These are phyloP conservation scores for Lipomyces yamadae DNA, from an alignment of 805 yeast genomes.

Conservation along the genomic window DNA sequence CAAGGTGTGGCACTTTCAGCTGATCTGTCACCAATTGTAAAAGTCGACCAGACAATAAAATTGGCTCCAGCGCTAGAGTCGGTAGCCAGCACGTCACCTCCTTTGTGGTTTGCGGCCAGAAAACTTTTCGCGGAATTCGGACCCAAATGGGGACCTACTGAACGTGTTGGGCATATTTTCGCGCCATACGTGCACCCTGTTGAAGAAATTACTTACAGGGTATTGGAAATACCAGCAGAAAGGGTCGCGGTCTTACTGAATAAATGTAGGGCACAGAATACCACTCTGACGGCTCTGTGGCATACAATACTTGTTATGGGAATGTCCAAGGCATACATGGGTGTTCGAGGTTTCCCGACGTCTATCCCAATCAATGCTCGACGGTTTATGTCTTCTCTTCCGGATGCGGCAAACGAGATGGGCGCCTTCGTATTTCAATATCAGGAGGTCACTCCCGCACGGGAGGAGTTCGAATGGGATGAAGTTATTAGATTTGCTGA, in stretches of 20 bases:
- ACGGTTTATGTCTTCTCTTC: conserved; percentile 11
- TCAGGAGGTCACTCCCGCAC: conserved; percentile 6
- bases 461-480: conserved; percentile 14
- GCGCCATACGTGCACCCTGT: conserved; percentile 13
- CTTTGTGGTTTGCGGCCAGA: neutral
- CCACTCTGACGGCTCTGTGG: conserved; percentile 25
- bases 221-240: neutral
- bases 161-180: conserved; percentile 7
- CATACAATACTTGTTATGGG: conserved; percentile 8
- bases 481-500: conserved; percentile 6
- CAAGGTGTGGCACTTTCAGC: neutral
- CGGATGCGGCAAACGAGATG: conserved; percentile 1
- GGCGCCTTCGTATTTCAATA: conserved; percentile 22
- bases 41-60: neutral
- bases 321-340: conserved; percentile 7
- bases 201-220: neutral
- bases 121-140: neutral
- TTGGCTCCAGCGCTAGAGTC: neutral
- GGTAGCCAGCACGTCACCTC: conserved; percentile 1
- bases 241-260: conserved; percentile 4
- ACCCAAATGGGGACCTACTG: neutral
- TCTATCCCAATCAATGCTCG: conserved; percentile 28
- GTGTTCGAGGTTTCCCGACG: conserved; percentile 6
- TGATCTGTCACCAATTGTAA: conserved; percentile 1
- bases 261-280: conserved; percentile 9